Evolutionary conservation across 345 rosid genomes (phyloP).

Genomic region (Pistacia atlantica): DNA sequence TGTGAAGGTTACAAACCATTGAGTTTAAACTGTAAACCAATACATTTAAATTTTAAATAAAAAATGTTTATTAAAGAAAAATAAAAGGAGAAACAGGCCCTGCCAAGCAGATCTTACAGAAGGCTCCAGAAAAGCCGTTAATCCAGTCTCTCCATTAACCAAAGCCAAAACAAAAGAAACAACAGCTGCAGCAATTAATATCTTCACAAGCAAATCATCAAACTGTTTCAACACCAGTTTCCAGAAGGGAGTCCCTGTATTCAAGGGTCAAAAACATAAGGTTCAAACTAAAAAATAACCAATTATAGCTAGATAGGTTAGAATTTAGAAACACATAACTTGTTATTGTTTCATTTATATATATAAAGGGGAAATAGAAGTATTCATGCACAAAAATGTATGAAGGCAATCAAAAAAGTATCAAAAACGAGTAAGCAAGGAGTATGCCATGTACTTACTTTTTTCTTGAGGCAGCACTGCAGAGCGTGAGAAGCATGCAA

Average conservation of each 20-base stretch:
- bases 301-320: neutral
- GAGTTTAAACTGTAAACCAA: neutral
- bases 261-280: constrained; percentile 24
- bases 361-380: constrained; percentile 1
- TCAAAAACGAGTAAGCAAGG: constrained; percentile 1
- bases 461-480: constrained; percentile 92
- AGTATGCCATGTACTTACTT: constrained; percentile 58
- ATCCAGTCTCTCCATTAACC: constrained; percentile 95
- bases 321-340: neutral
- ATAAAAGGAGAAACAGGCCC: constrained; percentile 7
- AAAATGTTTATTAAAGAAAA: neutral
- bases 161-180: constrained; percentile 87
- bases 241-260: constrained; percentile 95
- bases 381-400: neutral
- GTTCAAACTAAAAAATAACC: constrained; percentile 1
- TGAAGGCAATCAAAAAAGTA: constrained; percentile 21
- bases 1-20: constrained; percentile 29
- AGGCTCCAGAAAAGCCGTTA: constrained; percentile 97
- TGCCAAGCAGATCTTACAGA: constrained; percentile 61
- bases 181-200: constrained; percentile 89
- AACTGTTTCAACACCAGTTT: constrained; percentile 95
- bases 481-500: constrained; percentile 44
- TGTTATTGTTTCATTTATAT: neutral
- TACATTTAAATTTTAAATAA: neutral
- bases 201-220: constrained; percentile 98